phyloP scores from a whole-genome alignment of 2,329 filamentous ascomycete genomes.

The Rhytidhysteron rufulum region DNA sequence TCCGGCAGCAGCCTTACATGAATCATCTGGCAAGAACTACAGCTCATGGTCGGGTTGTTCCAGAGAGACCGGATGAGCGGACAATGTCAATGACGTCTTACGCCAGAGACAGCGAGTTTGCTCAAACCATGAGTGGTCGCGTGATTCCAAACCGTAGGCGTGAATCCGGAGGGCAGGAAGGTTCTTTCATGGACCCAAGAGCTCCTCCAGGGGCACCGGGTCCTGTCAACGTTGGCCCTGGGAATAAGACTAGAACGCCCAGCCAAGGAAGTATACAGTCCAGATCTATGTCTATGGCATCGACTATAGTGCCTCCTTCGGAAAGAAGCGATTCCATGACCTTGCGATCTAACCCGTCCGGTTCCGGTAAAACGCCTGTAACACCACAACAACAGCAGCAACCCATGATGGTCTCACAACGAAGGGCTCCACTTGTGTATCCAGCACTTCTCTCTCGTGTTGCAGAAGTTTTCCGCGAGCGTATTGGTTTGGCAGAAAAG shows the following conservation, averaged over 20 bases:
- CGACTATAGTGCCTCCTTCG: conserved; percentile 67
- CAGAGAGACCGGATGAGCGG: conserved; percentile 85
- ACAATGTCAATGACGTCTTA: conserved; percentile 95
- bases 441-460: conserved; percentile 91
- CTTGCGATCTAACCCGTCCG: conserved; percentile 41
- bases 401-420: conserved; percentile 54
- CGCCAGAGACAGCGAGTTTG: conserved; percentile 69
- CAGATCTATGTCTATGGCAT: conserved; percentile 90
- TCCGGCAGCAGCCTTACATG: conserved; percentile 74
- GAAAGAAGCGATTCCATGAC: conserved; percentile 57
- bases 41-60: conserved; percentile 84
- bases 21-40: conserved; percentile 71
- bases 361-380: conserved; percentile 37
- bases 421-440: conserved; percentile 80
- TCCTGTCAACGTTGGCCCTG: conserved; percentile 21
- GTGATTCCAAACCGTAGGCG: conserved; percentile 76
- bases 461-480: conserved; percentile 84
- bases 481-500: conserved; percentile 79
- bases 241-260: conserved; percentile 27
- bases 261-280: conserved; percentile 42
- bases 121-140: conserved; percentile 87
- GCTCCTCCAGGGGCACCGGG: conserved; percentile 18
- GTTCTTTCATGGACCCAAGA: conserved; percentile 16
- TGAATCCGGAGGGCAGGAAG: conserved; percentile 46
- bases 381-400: conserved; percentile 42